Conservation (phyloP, 1,284 basidiomycete genomes). For the Earliella scabrosa region DNA sequence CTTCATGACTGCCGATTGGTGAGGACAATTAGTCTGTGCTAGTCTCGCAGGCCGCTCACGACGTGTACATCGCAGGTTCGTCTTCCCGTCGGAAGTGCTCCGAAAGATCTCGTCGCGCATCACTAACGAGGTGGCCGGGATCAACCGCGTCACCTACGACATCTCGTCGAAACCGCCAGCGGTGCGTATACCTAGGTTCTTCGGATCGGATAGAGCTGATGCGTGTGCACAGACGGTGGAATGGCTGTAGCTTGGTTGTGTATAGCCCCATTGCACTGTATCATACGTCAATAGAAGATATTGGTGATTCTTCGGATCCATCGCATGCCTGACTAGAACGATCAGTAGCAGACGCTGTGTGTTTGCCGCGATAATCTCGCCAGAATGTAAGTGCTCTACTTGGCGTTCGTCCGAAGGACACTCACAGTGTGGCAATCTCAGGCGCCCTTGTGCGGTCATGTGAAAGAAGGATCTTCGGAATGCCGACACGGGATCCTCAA, state of each 20-base stretch:
- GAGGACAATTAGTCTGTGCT: not conserved
- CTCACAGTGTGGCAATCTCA: too few relatives aligned
- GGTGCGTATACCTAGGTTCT: slow-evolving; percentile 43
- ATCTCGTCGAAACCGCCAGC: slow-evolving; percentile 98
- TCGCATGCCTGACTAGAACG: too few relatives aligned
- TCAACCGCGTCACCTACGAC: slow-evolving; percentile 95
- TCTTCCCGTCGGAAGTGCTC: slow-evolving; percentile 93
- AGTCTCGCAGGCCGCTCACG: not conserved
- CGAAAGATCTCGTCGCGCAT: slow-evolving; percentile 95
- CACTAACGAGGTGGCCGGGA: slow-evolving; percentile 95
- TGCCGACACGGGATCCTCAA: too few relatives aligned
- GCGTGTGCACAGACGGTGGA: slow-evolving; percentile 30
- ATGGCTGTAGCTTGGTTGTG: slow-evolving; percentile 26
- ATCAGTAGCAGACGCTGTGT: too few relatives aligned
- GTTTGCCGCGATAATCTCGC: too few relatives aligned
- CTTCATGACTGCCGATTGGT: slow-evolving; percentile 99
- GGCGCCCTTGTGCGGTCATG: too few relatives aligned
- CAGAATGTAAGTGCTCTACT: too few relatives aligned
- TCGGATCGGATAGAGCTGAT: not conserved
- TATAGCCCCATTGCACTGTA: not conserved
- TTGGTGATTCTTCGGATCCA: too few relatives aligned
- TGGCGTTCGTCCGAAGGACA: too few relatives aligned
- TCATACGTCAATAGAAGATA: not conserved
- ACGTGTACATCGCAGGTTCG: slow-evolving; percentile 61
- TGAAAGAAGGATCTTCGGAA: too few relatives aligned